phyloP scores from a whole-genome alignment of 2,329 filamentous ascomycete species.

The Aspergillus sp. region DNA sequence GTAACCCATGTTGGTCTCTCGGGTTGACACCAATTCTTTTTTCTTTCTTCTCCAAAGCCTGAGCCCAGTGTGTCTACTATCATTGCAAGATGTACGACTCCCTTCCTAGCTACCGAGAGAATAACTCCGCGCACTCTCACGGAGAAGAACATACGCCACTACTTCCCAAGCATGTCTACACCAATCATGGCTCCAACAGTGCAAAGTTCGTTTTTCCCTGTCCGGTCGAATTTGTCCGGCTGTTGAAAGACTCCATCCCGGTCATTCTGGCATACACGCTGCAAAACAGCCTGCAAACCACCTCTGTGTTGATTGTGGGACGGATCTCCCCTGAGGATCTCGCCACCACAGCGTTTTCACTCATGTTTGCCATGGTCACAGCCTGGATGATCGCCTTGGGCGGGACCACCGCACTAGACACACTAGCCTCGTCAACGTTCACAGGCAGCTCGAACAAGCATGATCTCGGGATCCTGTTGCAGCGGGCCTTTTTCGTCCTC shows the following conservation, averaged over 20 bases:
- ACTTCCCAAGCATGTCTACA: conserved; percentile 25
- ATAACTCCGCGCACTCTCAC: not conserved
- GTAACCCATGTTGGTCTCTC: not conserved
- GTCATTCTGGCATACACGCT: conserved; percentile 83
- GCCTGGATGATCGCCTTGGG: conserved; percentile 85
- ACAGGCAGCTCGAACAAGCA: conserved; percentile 78
- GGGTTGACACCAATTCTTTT: not conserved
- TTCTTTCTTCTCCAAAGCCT: too few species aligned
- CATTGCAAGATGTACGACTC: conserved; percentile 14
- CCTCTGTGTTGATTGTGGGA: conserved; percentile 79
- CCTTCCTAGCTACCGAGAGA: not conserved
- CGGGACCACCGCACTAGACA: conserved; percentile 83
- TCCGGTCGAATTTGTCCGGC: conserved; percentile 63
- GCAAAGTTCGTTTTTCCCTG: not conserved
- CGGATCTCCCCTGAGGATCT: conserved; percentile 76
- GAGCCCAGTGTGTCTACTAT: not conserved
- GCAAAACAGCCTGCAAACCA: conserved; percentile 81
- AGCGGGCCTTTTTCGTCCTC: conserved; percentile 73
- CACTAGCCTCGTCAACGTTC: conserved; percentile 77
- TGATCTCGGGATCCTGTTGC: conserved; percentile 75
- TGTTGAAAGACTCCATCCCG: conserved; percentile 70
- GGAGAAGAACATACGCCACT: conserved; percentile 31
- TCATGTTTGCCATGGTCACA: conserved; percentile 92
- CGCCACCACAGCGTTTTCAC: conserved; percentile 80
- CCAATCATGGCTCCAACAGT: not conserved